Conservation (phyloP, 306 rosid species). For the Casuarina glauca region DNA sequence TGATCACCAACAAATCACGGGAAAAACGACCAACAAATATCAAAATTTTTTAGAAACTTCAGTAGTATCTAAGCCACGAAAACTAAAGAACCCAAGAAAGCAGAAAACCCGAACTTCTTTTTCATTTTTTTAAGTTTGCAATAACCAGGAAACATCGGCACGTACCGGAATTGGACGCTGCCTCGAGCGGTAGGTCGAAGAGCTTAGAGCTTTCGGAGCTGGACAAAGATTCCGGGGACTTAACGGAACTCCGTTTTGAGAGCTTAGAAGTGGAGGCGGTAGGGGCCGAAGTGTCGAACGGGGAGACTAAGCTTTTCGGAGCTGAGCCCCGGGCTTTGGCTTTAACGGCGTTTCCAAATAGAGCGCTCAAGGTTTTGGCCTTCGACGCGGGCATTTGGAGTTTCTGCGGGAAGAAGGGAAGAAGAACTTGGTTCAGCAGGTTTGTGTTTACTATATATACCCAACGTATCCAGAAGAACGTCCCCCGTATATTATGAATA, state of each 20-base stretch:
- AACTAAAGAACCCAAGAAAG: not conserved
- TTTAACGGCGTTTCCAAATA: constrained; percentile 29
- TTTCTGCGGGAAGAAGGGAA: too few species aligned
- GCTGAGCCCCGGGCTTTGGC: constrained; percentile 21
- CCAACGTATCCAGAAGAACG: too few species aligned
- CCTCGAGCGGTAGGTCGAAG: constrained; percentile 35
- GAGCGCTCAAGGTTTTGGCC: constrained; percentile 36
- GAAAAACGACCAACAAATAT: not conserved
- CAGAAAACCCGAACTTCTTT: not conserved
- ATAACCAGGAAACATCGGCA: not conserved
- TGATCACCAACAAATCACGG: not conserved
- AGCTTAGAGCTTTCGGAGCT: constrained; percentile 12
- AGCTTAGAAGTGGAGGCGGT: constrained; percentile 18
- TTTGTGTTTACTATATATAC: too few species aligned
- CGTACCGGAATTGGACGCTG: constrained; percentile 51
- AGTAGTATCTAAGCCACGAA: not conserved
- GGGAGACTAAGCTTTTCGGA: constrained; percentile 29
- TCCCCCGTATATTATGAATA: too few species aligned
- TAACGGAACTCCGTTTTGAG: constrained; percentile 4
- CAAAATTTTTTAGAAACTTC: not conserved
- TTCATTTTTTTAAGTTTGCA: not conserved
- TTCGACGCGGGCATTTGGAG: constrained; percentile 42
- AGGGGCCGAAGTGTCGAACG: constrained; percentile 17
- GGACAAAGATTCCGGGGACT: constrained; percentile 6
- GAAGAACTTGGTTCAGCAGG: too few species aligned